phyloP scores from a whole-genome alignment of 73 alveolate genomes.

The Blepharisma japonicum region DNA sequence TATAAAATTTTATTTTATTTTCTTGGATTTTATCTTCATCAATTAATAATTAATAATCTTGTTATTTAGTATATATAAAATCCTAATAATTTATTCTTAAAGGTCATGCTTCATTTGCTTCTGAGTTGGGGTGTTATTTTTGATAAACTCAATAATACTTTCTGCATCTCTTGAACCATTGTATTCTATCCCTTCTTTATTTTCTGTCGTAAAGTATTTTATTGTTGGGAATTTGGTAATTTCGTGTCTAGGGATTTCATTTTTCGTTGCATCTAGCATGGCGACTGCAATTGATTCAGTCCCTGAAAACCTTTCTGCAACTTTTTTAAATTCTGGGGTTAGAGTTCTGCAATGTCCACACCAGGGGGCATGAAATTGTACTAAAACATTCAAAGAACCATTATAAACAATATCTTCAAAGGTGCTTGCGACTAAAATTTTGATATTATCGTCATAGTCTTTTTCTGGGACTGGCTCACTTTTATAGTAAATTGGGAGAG shows the following conservation, averaged over 20 bases:
- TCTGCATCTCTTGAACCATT: conserved; percentile 28
- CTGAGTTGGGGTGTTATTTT: too few relatives aligned
- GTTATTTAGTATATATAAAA: too few relatives aligned
- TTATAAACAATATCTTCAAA: conserved; percentile 82
- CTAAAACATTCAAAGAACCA: conserved; percentile 81
- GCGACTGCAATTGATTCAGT: conserved; percentile 78
- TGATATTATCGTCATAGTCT: conserved; percentile 76
- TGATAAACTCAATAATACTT: background rate
- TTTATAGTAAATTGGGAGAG: conserved; percentile 69
- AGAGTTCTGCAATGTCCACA: conserved; percentile 98
- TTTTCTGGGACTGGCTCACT: conserved; percentile 86
- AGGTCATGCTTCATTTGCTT: too few relatives aligned
- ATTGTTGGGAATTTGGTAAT: conserved; percentile 93
- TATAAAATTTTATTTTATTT: too few relatives aligned
- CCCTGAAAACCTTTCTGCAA: conserved; percentile 76
- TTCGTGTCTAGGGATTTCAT: conserved; percentile 70
- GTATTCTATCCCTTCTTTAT: background rate
- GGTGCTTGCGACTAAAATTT: conserved; percentile 86
- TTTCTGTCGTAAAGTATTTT: conserved; percentile 48
- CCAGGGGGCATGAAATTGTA: conserved; percentile 97
- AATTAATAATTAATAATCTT: too few relatives aligned
- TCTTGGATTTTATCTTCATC: too few relatives aligned
- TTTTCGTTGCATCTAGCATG: conserved; percentile 87
- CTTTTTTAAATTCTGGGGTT: conserved; percentile 89
- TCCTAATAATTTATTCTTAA: too few relatives aligned